A percentile compares a stretch with the other conserved stretches of the same genome.
Evolutionary conservation across 1,284 basidiomycete species (phyloP).

Genomic region (Peniophora sp.): DNA sequence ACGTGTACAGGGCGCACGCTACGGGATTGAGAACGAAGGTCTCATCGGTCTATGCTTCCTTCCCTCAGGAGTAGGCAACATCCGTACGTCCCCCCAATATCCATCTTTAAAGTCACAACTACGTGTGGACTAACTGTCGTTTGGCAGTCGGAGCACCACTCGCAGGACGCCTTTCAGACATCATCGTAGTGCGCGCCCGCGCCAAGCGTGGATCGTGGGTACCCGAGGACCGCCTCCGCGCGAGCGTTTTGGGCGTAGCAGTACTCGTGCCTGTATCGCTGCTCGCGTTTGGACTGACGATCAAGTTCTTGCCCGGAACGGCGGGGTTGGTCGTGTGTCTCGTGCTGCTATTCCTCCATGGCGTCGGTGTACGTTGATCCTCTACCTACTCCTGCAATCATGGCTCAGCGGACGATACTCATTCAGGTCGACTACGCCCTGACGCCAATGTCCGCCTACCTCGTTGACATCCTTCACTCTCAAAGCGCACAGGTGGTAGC

Average conservation of each 20-base stretch:
- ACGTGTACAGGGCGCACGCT: constrained; percentile 38
- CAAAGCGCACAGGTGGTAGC: constrained; percentile 47
- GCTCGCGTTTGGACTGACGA: constrained; percentile 24
- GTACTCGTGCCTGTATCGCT: constrained; percentile 37
- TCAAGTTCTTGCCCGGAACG: constrained; percentile 29
- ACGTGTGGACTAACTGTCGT: background rate
- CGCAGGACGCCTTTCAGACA: constrained; percentile 46
- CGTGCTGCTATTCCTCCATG: constrained; percentile 38
- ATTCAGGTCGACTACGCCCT: constrained; percentile 37
- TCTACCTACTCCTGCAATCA: background rate
- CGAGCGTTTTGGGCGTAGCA: constrained; percentile 35
- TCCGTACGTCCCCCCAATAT: constrained; percentile 30
- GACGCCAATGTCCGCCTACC: constrained; percentile 45
- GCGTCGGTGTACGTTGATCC: constrained; percentile 34
- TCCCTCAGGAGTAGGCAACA: constrained; percentile 53
- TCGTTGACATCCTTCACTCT: constrained; percentile 45
- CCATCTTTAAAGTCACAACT: background rate
- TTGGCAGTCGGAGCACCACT: constrained; percentile 43
- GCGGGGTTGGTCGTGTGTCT: constrained; percentile 33
- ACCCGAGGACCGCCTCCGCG: constrained; percentile 56
- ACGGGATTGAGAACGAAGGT: constrained; percentile 51
- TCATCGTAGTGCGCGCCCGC: constrained; percentile 35
- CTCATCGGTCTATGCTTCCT: constrained; percentile 56
- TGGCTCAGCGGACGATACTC: constrained; percentile 9
- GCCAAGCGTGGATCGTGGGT: constrained; percentile 37